A percentile compares a stretch with the other conserved stretches of the same genome.
These are phyloP conservation scores for Paraphoma sp. DNA, from an alignment of 2,329 filamentous ascomycete species.

Conservation along the genomic window DNA sequence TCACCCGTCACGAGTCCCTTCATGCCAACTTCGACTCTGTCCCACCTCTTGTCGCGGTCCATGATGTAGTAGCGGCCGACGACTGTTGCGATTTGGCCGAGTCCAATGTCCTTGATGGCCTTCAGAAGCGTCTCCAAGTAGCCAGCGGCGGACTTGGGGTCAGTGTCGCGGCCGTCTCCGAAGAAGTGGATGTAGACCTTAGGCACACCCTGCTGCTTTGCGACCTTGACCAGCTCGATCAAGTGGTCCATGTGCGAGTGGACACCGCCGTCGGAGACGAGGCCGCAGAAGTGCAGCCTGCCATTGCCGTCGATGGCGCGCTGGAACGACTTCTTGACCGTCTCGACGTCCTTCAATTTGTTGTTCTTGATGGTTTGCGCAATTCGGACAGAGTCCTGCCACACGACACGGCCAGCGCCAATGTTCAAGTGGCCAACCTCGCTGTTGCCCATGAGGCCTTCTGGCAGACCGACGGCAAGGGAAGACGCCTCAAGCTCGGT, in stretches of 20 bases:
- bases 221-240: slow-evolving; percentile 83
- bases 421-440: slow-evolving; percentile 99
- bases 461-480: slow-evolving; percentile 90
- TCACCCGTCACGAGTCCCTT: slow-evolving; percentile 86
- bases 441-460: slow-evolving; percentile 98
- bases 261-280: slow-evolving; percentile 94
- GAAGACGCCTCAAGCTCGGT: slow-evolving; percentile 95
- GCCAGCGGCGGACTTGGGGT: slow-evolving; percentile 88
- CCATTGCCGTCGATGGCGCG: slow-evolving; percentile 87
- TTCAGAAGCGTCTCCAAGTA: slow-evolving; percentile 89
- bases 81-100: slow-evolving; percentile 88
- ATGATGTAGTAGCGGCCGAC: slow-evolving; percentile 98
- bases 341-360: slow-evolving; percentile 76
- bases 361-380: slow-evolving; percentile 89
- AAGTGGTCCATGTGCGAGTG: slow-evolving; percentile 96
- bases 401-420: slow-evolving; percentile 94
- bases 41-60: slow-evolving; percentile 99
- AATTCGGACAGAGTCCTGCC: slow-evolving; percentile 95
- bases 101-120: slow-evolving; percentile 80
- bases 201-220: slow-evolving; percentile 85
- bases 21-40: slow-evolving; percentile 86
- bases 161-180: slow-evolving; percentile 95
- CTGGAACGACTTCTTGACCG: slow-evolving; percentile 79
- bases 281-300: slow-evolving; percentile 87
- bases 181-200: slow-evolving; percentile 99